These are phyloP conservation scores for Rosa rugosa DNA, from an alignment of 306 rosid species.

Conservation along the genomic window DNA sequence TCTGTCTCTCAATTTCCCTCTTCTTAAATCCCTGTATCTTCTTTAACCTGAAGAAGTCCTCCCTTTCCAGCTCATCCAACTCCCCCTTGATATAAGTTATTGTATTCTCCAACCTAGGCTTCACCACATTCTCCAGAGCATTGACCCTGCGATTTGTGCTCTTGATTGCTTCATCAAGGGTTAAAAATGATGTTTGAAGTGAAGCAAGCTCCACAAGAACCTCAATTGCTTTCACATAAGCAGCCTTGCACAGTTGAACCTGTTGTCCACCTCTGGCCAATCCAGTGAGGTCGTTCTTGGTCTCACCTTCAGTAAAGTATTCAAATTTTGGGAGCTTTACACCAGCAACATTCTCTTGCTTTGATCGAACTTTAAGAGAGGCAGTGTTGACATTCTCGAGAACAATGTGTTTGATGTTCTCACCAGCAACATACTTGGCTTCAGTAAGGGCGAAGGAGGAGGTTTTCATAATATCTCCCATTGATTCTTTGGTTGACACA, in stretches of 20 bases:
- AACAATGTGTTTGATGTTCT: constrained; percentile 79
- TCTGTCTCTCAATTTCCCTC: constrained; percentile 78
- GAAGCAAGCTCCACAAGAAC: constrained; percentile 97
- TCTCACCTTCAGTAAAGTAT: constrained; percentile 61
- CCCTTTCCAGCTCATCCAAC: constrained; percentile 93
- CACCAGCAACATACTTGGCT: constrained; percentile 94
- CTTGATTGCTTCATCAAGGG: constrained; percentile 91
- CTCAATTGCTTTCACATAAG: constrained; percentile 87
- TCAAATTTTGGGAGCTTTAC: constrained; percentile 93
- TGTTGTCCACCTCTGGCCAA: constrained; percentile 96
- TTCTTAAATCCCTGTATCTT: constrained; percentile 88
- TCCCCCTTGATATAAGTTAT: constrained; percentile 84
- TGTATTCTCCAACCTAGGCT: constrained; percentile 86
- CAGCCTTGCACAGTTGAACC: constrained; percentile 82
- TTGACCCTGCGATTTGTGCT: constrained; percentile 93
- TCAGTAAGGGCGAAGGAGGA: constrained; percentile 86
- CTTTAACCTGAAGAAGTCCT: constrained; percentile 93
- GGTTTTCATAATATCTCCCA: constrained; percentile 91
- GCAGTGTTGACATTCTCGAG: constrained; percentile 86
- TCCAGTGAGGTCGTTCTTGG: constrained; percentile 90
- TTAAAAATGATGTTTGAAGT: constrained; percentile 88
- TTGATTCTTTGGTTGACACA: constrained; percentile 87
- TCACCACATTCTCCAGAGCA: constrained; percentile 86
- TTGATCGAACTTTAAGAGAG: constrained; percentile 75
- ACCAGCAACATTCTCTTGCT: constrained; percentile 85